phyloP scores from a whole-genome alignment of 352 stramenopile genomes.

The Phytophthora brassicae region DNA sequence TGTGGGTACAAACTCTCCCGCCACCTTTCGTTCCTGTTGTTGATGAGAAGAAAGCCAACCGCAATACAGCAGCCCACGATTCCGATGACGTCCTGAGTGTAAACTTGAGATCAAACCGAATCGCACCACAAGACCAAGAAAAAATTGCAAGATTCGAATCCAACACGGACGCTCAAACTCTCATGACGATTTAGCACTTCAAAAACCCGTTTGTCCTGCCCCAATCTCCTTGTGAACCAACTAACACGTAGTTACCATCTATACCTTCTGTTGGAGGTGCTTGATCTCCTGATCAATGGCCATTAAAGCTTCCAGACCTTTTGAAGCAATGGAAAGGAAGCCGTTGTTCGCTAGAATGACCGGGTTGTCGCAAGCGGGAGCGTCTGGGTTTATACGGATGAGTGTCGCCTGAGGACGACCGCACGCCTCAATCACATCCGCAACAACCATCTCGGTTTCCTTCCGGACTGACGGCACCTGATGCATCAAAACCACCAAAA shows the following conservation, averaged over 20 bases:
- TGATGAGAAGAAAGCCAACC: slow-evolving; percentile 63
- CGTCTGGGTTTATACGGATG: slow-evolving; percentile 79
- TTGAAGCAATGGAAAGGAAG: slow-evolving; percentile 52
- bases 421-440: slow-evolving; percentile 64
- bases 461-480: slow-evolving; percentile 81
- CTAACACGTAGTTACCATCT: background rate
- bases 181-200: slow-evolving; percentile 16
- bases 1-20: slow-evolving; percentile 27
- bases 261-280: slow-evolving; percentile 7
- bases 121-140: slow-evolving; percentile 50
- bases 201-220: background rate
- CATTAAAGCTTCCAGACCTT: slow-evolving; percentile 55
- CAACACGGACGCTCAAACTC: slow-evolving; percentile 45
- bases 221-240: background rate
- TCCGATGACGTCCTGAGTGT: slow-evolving; percentile 67
- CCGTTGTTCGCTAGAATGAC: slow-evolving; percentile 44
- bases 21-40: slow-evolving; percentile 56
- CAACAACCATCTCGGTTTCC: slow-evolving; percentile 82
- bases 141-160: slow-evolving; percentile 62
- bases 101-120: slow-evolving; percentile 32
- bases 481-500: background rate
- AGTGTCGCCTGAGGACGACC: slow-evolving; percentile 51
- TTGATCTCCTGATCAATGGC: slow-evolving; percentile 48
- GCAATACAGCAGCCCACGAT: slow-evolving; percentile 57
- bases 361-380: slow-evolving; percentile 53